A percentile compares a stretch with the other conserved stretches of the same genome.
phyloP scores from a whole-genome alignment of 352 stramenopile species.

The Globisporangium perplexum region DNA sequence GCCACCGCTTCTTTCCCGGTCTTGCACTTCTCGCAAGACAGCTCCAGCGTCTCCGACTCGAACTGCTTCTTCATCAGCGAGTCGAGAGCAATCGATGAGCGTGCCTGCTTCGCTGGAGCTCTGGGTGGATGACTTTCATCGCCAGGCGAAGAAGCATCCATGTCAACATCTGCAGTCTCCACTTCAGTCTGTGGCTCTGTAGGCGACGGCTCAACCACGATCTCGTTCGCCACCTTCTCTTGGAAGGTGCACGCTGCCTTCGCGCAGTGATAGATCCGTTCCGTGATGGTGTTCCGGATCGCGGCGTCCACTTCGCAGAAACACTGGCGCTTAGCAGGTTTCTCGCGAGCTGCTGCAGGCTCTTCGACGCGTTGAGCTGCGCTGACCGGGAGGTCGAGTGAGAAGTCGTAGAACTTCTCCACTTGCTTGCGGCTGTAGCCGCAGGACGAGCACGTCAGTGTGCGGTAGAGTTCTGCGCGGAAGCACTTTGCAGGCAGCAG shows the following conservation, averaged over 20 bases:
- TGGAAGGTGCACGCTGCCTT: constrained; percentile 60
- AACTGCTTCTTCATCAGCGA: constrained; percentile 73
- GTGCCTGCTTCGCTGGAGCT: constrained; percentile 1
- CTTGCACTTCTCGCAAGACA: constrained; percentile 84
- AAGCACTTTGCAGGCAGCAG: constrained; percentile 76
- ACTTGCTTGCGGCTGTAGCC: constrained; percentile 71
- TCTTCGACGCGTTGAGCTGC: constrained; percentile 11
- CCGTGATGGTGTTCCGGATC: constrained; percentile 22
- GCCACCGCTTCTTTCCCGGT: constrained; percentile 53
- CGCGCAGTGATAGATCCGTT: constrained; percentile 46
- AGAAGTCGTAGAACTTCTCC: constrained; percentile 86
- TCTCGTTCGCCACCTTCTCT: constrained; percentile 27
- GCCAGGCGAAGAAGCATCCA: not conserved
- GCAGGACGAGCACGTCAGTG: constrained; percentile 72
- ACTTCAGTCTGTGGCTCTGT: not conserved
- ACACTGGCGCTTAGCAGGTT: constrained; percentile 33
- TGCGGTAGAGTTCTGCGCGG: constrained; percentile 66
- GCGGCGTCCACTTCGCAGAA: constrained; percentile 49
- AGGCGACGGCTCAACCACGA: not conserved
- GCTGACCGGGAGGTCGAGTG: constrained; percentile 64
- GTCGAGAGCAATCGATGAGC: constrained; percentile 39
- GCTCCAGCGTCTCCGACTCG: constrained; percentile 63
- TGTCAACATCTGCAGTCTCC: not conserved
- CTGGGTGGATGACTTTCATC: not conserved
- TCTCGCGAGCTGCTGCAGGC: constrained; percentile 5